Conservation (phyloP, 345 rosid genomes). For the Reutealis trisperma region DNA sequence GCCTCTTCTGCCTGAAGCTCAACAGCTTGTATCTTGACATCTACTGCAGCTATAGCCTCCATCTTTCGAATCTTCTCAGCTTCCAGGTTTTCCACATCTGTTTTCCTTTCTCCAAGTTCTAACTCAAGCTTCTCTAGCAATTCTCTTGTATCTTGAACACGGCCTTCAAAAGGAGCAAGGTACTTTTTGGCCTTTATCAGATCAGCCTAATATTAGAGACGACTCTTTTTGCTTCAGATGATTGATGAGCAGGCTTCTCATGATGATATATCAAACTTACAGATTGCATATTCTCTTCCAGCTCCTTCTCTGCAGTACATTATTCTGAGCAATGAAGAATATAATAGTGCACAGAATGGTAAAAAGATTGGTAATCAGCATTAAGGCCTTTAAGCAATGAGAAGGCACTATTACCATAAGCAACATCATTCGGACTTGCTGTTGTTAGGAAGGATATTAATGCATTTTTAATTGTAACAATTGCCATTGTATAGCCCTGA, state of each 20-base stretch:
- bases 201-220: background rate
- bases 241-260: background rate
- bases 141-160: background rate
- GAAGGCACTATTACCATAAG: background rate
- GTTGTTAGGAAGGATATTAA: background rate
- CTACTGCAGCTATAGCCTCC: background rate
- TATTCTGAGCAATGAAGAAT: background rate
- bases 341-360: background rate
- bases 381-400: background rate
- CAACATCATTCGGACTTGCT: background rate
- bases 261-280: background rate
- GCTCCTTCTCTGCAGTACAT: background rate
- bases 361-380: background rate
- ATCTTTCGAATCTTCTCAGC: background rate
- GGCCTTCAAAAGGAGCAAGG: slow-evolving; percentile 7
- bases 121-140: background rate
- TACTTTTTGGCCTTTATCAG: background rate
- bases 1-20: slow-evolving; percentile 1
- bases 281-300: background rate
- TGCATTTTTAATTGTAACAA: background rate
- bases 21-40: background rate
- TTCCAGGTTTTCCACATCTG: background rate
- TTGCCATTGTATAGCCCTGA: background rate
- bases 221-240: background rate
- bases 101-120: background rate